A percentile compares a stretch with the other conserved stretches of the same genome.
These are phyloP conservation scores for Metrosideros polymorpha DNA, from an alignment of 441 rosid species.

Conservation along the genomic window DNA sequence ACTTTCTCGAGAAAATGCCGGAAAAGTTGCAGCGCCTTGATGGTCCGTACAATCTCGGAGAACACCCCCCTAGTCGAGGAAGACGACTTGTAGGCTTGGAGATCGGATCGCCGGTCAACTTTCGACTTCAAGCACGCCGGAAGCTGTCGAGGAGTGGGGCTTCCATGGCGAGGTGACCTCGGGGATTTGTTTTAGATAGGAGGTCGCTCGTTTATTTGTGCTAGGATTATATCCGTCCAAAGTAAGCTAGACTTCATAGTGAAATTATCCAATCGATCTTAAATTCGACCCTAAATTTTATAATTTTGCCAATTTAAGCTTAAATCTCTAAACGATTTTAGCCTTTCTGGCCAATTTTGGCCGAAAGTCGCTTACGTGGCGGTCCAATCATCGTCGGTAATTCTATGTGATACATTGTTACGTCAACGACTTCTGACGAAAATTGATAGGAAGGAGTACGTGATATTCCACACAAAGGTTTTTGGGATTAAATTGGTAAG, in stretches of 20 bases:
- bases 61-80: neutral
- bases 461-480: accelerated
- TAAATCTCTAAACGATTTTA: too few relatives aligned
- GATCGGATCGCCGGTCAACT: neutral
- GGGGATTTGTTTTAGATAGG: neutral
- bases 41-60: conserved; percentile 12
- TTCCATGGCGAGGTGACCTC: neutral
- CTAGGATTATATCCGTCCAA: neutral
- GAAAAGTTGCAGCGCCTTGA: conserved; percentile 5
- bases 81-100: accelerated
- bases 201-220: neutral
- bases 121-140: neutral
- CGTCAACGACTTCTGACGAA: accelerated
- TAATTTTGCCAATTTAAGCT: too few relatives aligned
- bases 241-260: neutral
- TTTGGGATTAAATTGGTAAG: too few relatives aligned
- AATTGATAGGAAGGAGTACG: accelerated
- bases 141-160: neutral
- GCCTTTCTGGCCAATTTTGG: too few relatives aligned
- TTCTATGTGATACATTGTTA: too few relatives aligned
- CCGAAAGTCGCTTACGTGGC: too few relatives aligned
- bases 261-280: neutral
- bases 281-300: neutral
- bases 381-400: too few relatives aligned
- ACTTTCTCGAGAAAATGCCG: neutral